A percentile compares a stretch with the other conserved stretches of the same genome.
phyloP scores from a whole-genome alignment of 2,329 filamentous ascomycete species.

The Westerdykella aurantiaca region DNA sequence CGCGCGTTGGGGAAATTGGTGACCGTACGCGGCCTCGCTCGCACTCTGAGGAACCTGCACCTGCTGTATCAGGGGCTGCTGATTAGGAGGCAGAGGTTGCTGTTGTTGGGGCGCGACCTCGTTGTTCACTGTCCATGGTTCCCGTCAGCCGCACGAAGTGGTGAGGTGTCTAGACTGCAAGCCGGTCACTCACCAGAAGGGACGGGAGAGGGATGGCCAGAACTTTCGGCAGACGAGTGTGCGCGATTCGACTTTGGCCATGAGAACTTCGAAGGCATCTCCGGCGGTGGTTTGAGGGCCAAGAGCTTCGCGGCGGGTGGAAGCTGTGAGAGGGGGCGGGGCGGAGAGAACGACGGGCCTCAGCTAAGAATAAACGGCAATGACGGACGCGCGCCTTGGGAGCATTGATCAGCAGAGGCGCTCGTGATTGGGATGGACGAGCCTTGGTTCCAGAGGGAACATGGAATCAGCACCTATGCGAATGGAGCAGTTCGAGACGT shows the following conservation, averaged over 20 bases:
- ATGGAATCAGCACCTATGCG: too few relatives aligned
- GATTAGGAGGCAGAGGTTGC: slow-evolving; percentile 6
- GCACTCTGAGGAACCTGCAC: slow-evolving; percentile 8
- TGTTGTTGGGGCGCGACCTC: slow-evolving; percentile 20
- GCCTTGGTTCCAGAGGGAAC: not conserved
- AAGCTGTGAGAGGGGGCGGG: slow-evolving; percentile 12
- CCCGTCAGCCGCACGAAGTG: slow-evolving; percentile 29
- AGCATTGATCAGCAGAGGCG: not conserved
- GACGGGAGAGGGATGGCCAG: slow-evolving; percentile 31
- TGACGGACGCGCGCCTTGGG: not conserved
- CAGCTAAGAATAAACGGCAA: slow-evolving; percentile 33
- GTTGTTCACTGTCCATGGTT: slow-evolving; percentile 33
- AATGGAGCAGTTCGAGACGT: too few relatives aligned
- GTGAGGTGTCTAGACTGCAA: slow-evolving; percentile 11
- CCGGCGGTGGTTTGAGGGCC: slow-evolving; percentile 20
- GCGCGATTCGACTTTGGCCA: slow-evolving; percentile 37
- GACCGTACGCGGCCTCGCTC: slow-evolving; percentile 12
- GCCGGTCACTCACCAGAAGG: slow-evolving; percentile 29
- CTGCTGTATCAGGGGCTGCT: slow-evolving; percentile 5
- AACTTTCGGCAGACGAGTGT: slow-evolving; percentile 33
- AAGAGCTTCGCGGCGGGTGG: slow-evolving; percentile 12
- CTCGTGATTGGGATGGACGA: not conserved
- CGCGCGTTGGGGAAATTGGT: slow-evolving; percentile 22
- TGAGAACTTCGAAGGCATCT: slow-evolving; percentile 35
- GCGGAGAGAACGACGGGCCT: slow-evolving; percentile 10